Evolutionary conservation across 1,139 yeast genomes (phyloP), one percentile per base, ranked within the genome.

Genomic region (Geotrichum histeridarum): DNA sequence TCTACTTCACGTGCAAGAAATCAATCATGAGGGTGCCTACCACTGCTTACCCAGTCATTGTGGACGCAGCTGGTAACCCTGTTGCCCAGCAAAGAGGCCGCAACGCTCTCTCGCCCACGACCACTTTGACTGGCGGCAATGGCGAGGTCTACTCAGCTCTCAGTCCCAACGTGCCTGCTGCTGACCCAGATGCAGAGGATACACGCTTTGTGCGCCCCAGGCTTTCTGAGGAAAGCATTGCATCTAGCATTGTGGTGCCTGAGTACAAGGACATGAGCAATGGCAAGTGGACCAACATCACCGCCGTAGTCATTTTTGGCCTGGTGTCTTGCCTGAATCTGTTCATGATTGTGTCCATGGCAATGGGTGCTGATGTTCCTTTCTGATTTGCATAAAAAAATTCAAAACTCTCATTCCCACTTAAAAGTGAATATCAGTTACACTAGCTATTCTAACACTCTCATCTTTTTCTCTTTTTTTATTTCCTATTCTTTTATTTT

Each of bases 1-100:
- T 91, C 48, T 86, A 83, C 69, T 91, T 91, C 70, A 90, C 97
- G 0, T 80, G 89, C 59, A 79, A 80, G 52, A 83, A 81, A 61
- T 72, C 78, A 48, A 82, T 84, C 57, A 93, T 93, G 99, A 75
- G 83, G 48, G 96, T 89, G 6, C 68, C 70, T 1, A 57, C 60
- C n/a, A 53, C 53, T 35, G 46, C 61, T 4, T 47, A 57, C 22
- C 43, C 49, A 41, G n/a, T 42, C 31, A 45, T 45, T 31, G 49
- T 45, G 11, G 49, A 45, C 31, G 22, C 36, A 17, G 22, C 38
- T n/a, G 49, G 49, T 7, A 32, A n/a, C 9, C 45, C 46, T 8
- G 30, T 41, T 8, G 35, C 35, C 31, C 44, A 31, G 39, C 44
- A 44, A 6, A 14, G 14, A 14, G 50, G n/a, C 11, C 36, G 18